Base-by-base conservation (phyloP, 805 yeast species). In the Torulaspora maleeae region DNA sequence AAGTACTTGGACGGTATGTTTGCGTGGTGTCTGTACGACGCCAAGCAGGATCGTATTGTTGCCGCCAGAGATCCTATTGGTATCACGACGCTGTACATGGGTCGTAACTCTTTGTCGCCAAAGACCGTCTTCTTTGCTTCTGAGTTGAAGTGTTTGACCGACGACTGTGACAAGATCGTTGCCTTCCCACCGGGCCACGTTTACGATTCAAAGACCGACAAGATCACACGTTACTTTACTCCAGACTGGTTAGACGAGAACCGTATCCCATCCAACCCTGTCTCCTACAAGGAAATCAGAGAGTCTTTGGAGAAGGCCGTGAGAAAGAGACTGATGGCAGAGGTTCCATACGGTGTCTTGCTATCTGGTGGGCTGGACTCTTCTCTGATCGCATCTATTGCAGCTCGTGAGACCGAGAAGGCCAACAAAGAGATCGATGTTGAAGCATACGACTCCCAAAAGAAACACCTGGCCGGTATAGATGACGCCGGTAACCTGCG, bases 1-100 rank as follows among this genome's bases (percentile, higher is more conserved):
- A 86, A 87, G 66, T 63, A 86, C 67, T 75, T 93, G 58, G 99
- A 93, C 66, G 99, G 99, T 67, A 91, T 93, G 97, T 93, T 91
- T 63, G 98, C 97, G 20, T 93, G 86, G 75, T 96, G 83, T 34
- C 71, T 93, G 44, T 86, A 89, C 69, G 99, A 93, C 72, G 80
- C 82, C 53, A 70, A 79, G 62, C 73, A 74, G 47, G 97, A 93
- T 72, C 79, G 99, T 60, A 80, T 93, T 50, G 72, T 90, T 50
- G 99, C 99, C 51, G 96, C 99, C 43, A 82, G 99, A 73, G 99
- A 93, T 69, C 99, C 99, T 45, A 86, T 93, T 56, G 99, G 99
- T 63, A 83, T 93, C 66, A 90, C 96, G 53, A 89, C 99, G 45
- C 74, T 93, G 63, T 93, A 93, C 78, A 83, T 90, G 87, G 99